Percentiles rank a stretch among this genome's conserved stretches.
Evolutionary conservation across 73 alveolate species (phyloP).

Genomic region (Stentor roeselii): DNA sequence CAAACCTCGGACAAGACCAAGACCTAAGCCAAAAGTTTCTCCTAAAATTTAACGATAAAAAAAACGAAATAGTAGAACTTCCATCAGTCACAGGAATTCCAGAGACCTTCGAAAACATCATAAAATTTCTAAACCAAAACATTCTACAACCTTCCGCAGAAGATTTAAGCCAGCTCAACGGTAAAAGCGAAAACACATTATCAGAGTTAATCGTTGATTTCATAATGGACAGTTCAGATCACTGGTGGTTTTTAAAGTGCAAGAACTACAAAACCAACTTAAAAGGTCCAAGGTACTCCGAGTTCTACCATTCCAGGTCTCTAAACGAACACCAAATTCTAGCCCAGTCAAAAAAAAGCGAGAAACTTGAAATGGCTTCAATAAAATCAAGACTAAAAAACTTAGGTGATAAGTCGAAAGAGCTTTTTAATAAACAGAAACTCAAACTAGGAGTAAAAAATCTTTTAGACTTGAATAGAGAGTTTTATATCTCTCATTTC

Average conservation of each 20-base stretch:
- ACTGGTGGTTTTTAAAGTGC: conserved; percentile 4
- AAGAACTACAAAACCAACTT: neutral
- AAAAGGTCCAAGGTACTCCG: neutral
- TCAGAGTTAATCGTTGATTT: conserved; percentile 13
- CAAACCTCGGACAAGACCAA: neutral
- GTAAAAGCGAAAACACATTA: neutral
- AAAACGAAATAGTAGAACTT: neutral
- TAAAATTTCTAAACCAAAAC: neutral
- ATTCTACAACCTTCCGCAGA: neutral
- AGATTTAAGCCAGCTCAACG: neutral
- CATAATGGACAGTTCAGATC: neutral
- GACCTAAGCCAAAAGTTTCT: neutral
- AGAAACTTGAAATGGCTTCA: neutral
- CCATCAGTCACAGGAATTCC: neutral
- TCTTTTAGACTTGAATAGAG: neutral
- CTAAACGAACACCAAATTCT: too few relatives aligned
- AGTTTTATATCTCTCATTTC: neutral
- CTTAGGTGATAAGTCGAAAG: neutral
- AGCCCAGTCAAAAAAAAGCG: neutral
- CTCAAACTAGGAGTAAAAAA: too few relatives aligned
- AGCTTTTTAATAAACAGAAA: neutral
- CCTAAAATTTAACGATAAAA: neutral
- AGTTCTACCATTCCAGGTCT: neutral
- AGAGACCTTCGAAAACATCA: neutral
- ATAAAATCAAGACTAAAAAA: neutral